These are phyloP conservation scores for Microbotryum violaceum DNA, from an alignment of 1,284 basidiomycete species.

Conservation along the genomic window DNA sequence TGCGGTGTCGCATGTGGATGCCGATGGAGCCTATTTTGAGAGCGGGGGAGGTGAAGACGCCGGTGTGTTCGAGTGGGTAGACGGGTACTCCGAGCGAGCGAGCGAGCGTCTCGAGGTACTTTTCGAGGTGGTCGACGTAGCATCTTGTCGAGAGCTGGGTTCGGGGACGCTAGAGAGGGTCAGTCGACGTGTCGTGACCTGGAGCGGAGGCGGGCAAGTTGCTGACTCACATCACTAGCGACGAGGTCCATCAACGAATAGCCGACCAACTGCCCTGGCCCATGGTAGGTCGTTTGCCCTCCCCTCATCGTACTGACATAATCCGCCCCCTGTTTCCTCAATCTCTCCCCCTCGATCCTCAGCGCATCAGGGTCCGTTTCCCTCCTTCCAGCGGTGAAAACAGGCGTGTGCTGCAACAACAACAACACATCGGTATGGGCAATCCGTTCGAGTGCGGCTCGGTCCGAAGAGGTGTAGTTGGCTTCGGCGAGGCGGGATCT, in stretches of 20 bases:
- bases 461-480: conserved; percentile 58
- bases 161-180: not conserved
- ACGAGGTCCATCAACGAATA: conserved; percentile 85
- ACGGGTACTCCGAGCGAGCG: conserved; percentile 46
- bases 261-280: conserved; percentile 92
- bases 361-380: conserved; percentile 60
- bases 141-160: conserved; percentile 45
- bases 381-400: conserved; percentile 85
- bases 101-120: conserved; percentile 37
- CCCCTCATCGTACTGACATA: conserved; percentile 77
- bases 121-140: conserved; percentile 47
- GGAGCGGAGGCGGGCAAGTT: not conserved
- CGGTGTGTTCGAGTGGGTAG: conserved; percentile 59
- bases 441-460: conserved; percentile 33
- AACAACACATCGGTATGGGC: conserved; percentile 47
- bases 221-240: conserved; percentile 49
- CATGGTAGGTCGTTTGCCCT: conserved; percentile 93
- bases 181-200: not conserved
- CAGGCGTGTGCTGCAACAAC: conserved; percentile 70
- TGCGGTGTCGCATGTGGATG: conserved; percentile 86
- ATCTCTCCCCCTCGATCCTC: conserved; percentile 53
- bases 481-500: conserved; percentile 58
- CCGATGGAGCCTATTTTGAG: conserved; percentile 90
- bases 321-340: conserved; percentile 72
- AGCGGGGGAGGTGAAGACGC: conserved; percentile 58